Conservation (phyloP, 2,329 filamentous ascomycete genomes). For the Fusarium albidum region DNA sequence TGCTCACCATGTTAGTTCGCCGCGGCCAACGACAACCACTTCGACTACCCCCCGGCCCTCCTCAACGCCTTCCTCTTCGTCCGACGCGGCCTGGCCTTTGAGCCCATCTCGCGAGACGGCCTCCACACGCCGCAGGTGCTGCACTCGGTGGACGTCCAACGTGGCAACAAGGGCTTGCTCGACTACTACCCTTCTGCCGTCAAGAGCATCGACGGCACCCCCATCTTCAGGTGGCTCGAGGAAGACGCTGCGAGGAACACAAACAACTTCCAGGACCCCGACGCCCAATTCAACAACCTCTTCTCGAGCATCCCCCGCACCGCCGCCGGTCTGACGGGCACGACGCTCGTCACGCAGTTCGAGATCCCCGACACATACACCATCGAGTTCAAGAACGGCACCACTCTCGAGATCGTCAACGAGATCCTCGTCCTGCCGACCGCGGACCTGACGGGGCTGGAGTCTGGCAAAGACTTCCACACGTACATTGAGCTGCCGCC, state of each 20-base stretch:
- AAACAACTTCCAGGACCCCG: constrained; percentile 33
- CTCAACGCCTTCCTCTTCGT: constrained; percentile 31
- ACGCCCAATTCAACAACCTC: constrained; percentile 37
- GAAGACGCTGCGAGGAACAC: constrained; percentile 28
- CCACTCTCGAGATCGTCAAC: constrained; percentile 18
- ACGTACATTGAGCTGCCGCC: constrained; percentile 27
- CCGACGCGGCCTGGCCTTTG: constrained; percentile 26
- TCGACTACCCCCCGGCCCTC: constrained; percentile 35
- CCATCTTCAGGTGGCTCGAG: constrained; percentile 34
- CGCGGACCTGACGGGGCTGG: constrained; percentile 29
- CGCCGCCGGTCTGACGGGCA: constrained; percentile 15
- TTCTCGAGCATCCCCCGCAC: constrained; percentile 26
- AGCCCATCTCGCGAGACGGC: constrained; percentile 31
- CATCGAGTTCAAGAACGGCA: constrained; percentile 35
- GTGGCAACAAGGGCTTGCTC: constrained; percentile 25
- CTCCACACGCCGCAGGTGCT: constrained; percentile 28
- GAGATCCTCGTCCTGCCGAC: constrained; percentile 20
- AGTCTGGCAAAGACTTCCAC: constrained; percentile 36
- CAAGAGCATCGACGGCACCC: constrained; percentile 32
- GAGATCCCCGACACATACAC: constrained; percentile 38
- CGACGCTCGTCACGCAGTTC: constrained; percentile 20
- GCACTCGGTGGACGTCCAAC: constrained; percentile 21
- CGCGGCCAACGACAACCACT: constrained; percentile 36
- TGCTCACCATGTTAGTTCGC: constrained; percentile 27
- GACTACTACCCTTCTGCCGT: constrained; percentile 35